A percentile compares a stretch with the other conserved stretches of the same genome.
Evolutionary conservation across 2,329 filamentous ascomycete genomes (phyloP).

Genomic region (Zelopaecilomyces penicillatus): DNA sequence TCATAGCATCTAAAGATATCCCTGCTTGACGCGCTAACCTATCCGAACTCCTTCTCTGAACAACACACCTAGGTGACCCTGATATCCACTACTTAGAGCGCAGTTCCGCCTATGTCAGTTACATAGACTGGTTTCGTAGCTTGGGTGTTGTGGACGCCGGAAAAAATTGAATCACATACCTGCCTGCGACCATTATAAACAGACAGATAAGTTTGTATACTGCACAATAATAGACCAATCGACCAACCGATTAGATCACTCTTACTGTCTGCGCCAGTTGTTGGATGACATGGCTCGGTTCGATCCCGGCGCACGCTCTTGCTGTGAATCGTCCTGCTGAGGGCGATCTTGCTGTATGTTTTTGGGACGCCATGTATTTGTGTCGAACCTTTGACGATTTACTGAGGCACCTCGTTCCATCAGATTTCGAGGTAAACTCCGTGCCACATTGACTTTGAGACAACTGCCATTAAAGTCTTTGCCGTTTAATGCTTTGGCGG

Average conservation of each 20-base stretch:
- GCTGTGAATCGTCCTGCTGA: background rate
- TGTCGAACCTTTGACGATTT: background rate
- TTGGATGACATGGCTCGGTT: constrained; percentile 8
- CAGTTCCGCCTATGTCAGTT: too few relatives aligned
- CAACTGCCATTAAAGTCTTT: constrained; percentile 14
- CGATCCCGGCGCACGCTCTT: background rate
- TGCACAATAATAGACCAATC: background rate
- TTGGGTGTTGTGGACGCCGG: too few relatives aligned
- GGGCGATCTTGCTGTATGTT: background rate
- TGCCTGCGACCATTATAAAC: too few relatives aligned
- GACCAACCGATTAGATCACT: background rate
- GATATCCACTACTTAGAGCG: too few relatives aligned
- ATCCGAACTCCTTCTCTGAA: too few relatives aligned
- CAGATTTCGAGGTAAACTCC: constrained; percentile 4
- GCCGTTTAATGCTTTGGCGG: constrained; percentile 28
- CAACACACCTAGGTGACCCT: too few relatives aligned
- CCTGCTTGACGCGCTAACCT: too few relatives aligned
- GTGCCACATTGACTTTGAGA: constrained; percentile 12
- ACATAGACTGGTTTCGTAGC: too few relatives aligned
- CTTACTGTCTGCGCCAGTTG: constrained; percentile 7
- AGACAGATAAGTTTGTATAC: too few relatives aligned
- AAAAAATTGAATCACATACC: too few relatives aligned
- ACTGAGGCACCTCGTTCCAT: background rate
- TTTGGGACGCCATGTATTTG: background rate
- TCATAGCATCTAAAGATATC: too few relatives aligned